Base-by-base conservation (phyloP, 2,329 filamentous ascomycete species). In the Purpureocillium lavendulum region DNA sequence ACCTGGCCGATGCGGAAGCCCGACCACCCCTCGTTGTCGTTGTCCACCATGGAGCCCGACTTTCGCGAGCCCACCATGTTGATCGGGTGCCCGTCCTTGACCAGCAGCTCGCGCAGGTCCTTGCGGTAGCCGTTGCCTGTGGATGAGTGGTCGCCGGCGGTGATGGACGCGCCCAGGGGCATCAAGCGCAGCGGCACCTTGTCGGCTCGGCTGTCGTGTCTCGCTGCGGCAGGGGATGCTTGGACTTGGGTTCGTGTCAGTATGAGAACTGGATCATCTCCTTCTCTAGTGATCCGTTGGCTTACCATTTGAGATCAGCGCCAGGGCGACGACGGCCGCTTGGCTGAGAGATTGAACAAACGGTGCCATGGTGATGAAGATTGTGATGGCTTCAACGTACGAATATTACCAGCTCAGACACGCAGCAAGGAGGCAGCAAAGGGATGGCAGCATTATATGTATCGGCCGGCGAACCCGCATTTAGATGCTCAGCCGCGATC, bases 21-120 rank as follows among this genome's bases (percentile, higher is more conserved):
- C 0, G 62, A 58, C 58, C 66, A 67, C 28, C 66, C 67, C 46
- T 72, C 69, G 45, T 66, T 59, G 11, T 66, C 58, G 47, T 64
- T 63, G 49, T 65, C 54, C 16, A 15, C 29, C 65, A 70, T 69
- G 41, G 45, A 52, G 30, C 66, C 66, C 34, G 51, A 46, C 14
- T 57, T 45, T 24, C 53, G 55, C n/a, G 54, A 61, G 16, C 67
- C 34, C 35, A 48, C 39, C 45, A 51, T 40, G 41, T 46, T 26
- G 29, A 61, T 54, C 16, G 43, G 42, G 54, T 59, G 60, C 24
- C 58, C 60, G 15, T 52, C 49, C n/a, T 44, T 42, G n/a, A 45
- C 30, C 29, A 67, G 56, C 24, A 57, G 48, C 17, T 49, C 39
- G 33, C 52, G 55, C 4, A 67, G 52, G 32, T 47, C 41, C 15